Evolutionary conservation across 306 rosid genomes (phyloP).

Genomic region (Morella rubra): DNA sequence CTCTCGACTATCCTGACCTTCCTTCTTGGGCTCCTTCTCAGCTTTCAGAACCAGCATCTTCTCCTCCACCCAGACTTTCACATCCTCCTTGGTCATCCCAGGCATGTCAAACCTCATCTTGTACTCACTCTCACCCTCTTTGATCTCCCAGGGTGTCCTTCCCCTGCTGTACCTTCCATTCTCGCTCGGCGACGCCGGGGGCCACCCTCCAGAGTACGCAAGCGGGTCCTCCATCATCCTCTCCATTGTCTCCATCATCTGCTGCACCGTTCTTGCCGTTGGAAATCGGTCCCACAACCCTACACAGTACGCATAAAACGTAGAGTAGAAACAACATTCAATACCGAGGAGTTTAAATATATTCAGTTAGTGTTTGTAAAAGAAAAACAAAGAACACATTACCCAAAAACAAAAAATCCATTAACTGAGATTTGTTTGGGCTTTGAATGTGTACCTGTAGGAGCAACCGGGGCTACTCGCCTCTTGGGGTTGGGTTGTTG

Average conservation of each 20-base stretch:
- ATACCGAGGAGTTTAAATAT: background rate
- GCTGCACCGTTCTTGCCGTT: constrained; percentile 68
- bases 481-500: constrained; percentile 41
- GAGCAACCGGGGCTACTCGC: constrained; percentile 41
- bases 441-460: constrained; percentile 42
- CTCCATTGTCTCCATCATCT: constrained; percentile 92
- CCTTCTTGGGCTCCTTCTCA: constrained; percentile 42
- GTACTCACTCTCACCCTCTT: constrained; percentile 64
- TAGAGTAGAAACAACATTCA: background rate
- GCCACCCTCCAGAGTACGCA: constrained; percentile 44
- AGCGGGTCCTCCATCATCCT: constrained; percentile 77
- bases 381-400: background rate
- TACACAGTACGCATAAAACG: constrained; percentile 3
- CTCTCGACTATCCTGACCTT: background rate
- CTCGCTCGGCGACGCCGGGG: constrained; percentile 38
- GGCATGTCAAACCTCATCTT: constrained; percentile 95
- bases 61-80: constrained; percentile 83
- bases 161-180: constrained; percentile 53
- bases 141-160: constrained; percentile 86
- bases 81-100: constrained; percentile 79
- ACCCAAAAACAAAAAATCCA: too few species aligned
- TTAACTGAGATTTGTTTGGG: background rate
- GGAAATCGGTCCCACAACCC: constrained; percentile 86
- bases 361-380: background rate
- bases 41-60: constrained; percentile 80